A percentile compares a stretch with the other conserved stretches of the same genome.
Evolutionary conservation across 2,329 filamentous ascomycete genomes (phyloP).

Genomic region (Cercospora sp.): DNA sequence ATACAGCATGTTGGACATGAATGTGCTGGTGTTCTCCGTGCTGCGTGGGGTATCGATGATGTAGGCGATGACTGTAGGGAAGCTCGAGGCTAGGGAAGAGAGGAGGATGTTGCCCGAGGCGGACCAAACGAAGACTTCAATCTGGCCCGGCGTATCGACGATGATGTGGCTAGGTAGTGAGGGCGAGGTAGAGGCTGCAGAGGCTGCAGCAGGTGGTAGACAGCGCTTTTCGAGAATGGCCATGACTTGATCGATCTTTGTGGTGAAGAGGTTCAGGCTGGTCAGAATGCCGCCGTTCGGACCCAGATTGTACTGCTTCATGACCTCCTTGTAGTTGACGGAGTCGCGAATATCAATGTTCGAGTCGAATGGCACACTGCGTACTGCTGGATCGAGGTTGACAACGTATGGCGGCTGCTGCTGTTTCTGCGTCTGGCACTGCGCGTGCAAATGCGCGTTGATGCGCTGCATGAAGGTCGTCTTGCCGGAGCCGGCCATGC

Average conservation of each 20-base stretch:
- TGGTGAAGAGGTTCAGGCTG: conserved; percentile 91
- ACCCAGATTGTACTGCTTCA: conserved; percentile 98
- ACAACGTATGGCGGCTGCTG: conserved; percentile 87
- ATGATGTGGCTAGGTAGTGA: conserved; percentile 72
- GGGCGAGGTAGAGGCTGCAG: neutral
- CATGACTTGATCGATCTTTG: conserved; percentile 96
- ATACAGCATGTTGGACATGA: conserved; percentile 99
- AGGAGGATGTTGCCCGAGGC: conserved; percentile 92
- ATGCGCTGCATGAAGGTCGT: conserved; percentile 99
- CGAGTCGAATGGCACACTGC: conserved; percentile 88
- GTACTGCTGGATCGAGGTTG: conserved; percentile 93
- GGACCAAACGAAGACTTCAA: conserved; percentile 98
- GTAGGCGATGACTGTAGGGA: conserved; percentile 96
- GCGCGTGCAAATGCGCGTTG: conserved; percentile 81
- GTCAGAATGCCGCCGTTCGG: conserved; percentile 97
- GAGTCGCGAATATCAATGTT: conserved; percentile 99
- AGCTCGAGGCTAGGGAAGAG: conserved; percentile 86
- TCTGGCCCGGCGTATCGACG: conserved; percentile 94
- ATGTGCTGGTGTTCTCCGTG: conserved; percentile 88
- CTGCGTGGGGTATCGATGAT: conserved; percentile 96
- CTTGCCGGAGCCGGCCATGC: conserved; percentile 98
- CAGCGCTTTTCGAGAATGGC: conserved; percentile 81
- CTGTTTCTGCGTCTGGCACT: conserved; percentile 44
- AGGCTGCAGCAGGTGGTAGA: conserved; percentile 28
- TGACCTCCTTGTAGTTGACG: conserved; percentile 99